Evolutionary conservation across 768 basidiomycete species (phyloP), one percentile per base, ranked within the genome.

Genomic region (Podaxis sp.): DNA sequence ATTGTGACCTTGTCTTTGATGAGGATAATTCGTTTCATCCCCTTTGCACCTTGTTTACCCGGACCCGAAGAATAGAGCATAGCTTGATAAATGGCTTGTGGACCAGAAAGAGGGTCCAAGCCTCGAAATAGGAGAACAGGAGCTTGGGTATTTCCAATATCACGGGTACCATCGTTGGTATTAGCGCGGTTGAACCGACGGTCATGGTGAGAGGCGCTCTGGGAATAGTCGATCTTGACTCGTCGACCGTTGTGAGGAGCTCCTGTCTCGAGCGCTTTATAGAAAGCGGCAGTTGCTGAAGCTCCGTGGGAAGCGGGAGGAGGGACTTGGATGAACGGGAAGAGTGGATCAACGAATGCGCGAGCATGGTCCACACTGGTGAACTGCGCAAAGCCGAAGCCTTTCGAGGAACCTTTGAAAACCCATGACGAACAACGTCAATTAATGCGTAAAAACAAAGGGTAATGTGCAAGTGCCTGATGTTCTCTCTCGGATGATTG

Each of bases 341-440:
- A 97, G 55, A 89, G 83, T 41, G 93, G 90, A 66, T 93, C 89
- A 73, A 99, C 89, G 73, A 98, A 98, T 12, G 90, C 87, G 58
- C 90, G 87, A 19, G 97, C 96, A 62, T 93, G 92, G 68, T 93
- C 92, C 61, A 90, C 81, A 66, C 82, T 88, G 47, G 89, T 77
- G 74, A 99, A 99, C 76, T 94, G 92, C 69, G 94, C 96, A 75
- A 99, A 99, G 63, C 95, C 97, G 73, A 98, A 98, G 71, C 93
- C 91, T 77, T 96, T 96, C 59, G 96, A 96, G 65, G 83, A 77
- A 87, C 93, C 93, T 94, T 88, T 76, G 78, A 85, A 78, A 85
- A 85, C 83, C 80, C 78, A 86, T 64, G 76, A 78, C 80, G 79
- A 82, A 67, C 75, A 79, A 87, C 75, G 89, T 91, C 79, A 93